These are phyloP conservation scores for Dittrichia graveolens DNA, from an alignment of 129 eudicot species.

Conservation along the genomic window DNA sequence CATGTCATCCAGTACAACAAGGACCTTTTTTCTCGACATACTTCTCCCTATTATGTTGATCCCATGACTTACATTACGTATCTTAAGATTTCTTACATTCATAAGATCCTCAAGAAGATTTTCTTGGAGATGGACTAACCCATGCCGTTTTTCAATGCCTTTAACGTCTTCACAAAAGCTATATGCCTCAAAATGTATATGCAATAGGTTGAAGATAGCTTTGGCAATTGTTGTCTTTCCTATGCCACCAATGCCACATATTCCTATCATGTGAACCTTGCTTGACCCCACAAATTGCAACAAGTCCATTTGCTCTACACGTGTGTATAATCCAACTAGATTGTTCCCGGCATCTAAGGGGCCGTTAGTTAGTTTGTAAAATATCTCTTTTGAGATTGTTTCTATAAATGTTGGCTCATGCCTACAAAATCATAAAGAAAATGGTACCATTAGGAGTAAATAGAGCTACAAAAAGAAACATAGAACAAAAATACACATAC, in stretches of 20 bases:
- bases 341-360: slow-evolving; percentile 36
- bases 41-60: slow-evolving; percentile 9
- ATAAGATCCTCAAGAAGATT: slow-evolving; percentile 34
- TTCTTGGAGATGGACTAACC: slow-evolving; percentile 34
- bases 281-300: slow-evolving; percentile 3
- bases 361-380: slow-evolving; percentile 27
- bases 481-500: no score
- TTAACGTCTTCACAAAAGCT: slow-evolving; percentile 39
- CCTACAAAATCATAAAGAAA: slow-evolving; percentile 33
- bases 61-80: slow-evolving; percentile 23
- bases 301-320: slow-evolving; percentile 34
- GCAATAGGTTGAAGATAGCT: slow-evolving; percentile 33
- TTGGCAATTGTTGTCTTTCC: slow-evolving; percentile 46
- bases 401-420: slow-evolving; percentile 34
- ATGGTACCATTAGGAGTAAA: neutral
- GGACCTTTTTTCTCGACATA: slow-evolving; percentile 34
- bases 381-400: slow-evolving; percentile 37
- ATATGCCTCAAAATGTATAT: slow-evolving; percentile 29
- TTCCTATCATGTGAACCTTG: slow-evolving; percentile 40
- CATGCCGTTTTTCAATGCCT: slow-evolving; percentile 29
- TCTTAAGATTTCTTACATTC: slow-evolving; percentile 6
- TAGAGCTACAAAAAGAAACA: neutral
- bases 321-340: slow-evolving; percentile 36
- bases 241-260: slow-evolving; percentile 45
- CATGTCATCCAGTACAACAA: slow-evolving; percentile 40